These are phyloP conservation scores for Pseudogymnoascus sp. DNA, from an alignment of 2,329 filamentous ascomycete genomes.

Conservation along the genomic window DNA sequence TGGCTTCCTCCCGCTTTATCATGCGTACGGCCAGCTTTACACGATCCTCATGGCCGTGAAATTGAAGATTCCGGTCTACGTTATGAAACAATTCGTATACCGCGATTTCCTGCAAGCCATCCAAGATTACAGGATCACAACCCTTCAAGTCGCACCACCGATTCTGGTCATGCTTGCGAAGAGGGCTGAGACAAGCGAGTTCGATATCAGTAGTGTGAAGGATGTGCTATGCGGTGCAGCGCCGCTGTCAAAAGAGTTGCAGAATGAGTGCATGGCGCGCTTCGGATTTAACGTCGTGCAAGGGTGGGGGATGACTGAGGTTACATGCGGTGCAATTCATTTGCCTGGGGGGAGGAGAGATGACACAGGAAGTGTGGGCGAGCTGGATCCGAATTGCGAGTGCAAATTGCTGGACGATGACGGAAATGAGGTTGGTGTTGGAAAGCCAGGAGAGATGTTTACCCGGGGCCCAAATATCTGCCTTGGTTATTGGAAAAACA, in stretches of 20 bases:
- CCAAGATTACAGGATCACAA: slow-evolving; percentile 44
- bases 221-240: slow-evolving; percentile 46
- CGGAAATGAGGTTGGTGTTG: slow-evolving; percentile 40
- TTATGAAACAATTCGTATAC: slow-evolving; percentile 50
- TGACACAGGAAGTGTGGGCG: slow-evolving; percentile 42
- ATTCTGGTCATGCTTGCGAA: slow-evolving; percentile 52
- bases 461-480: slow-evolving; percentile 48
- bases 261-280: slow-evolving; percentile 38
- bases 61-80: slow-evolving; percentile 40
- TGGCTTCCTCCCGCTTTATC: slow-evolving; percentile 59
- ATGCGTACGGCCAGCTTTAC: slow-evolving; percentile 49
- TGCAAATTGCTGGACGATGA: slow-evolving; percentile 46
- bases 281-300: slow-evolving; percentile 38
- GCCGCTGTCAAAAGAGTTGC: slow-evolving; percentile 36
- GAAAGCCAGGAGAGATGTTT: slow-evolving; percentile 46
- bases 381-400: slow-evolving; percentile 46
- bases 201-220: slow-evolving; percentile 44
- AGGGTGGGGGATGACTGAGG: slow-evolving; percentile 57
- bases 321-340: slow-evolving; percentile 35
- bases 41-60: slow-evolving; percentile 41
- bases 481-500: slow-evolving; percentile 51
- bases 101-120: slow-evolving; percentile 44
- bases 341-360: slow-evolving; percentile 33
- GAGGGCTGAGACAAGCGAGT: slow-evolving; percentile 40
- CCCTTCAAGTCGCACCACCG: slow-evolving; percentile 48